These are phyloP conservation scores for Chenopodium suecicum DNA, from an alignment of 148 eudicot genomes.

Conservation along the genomic window DNA sequence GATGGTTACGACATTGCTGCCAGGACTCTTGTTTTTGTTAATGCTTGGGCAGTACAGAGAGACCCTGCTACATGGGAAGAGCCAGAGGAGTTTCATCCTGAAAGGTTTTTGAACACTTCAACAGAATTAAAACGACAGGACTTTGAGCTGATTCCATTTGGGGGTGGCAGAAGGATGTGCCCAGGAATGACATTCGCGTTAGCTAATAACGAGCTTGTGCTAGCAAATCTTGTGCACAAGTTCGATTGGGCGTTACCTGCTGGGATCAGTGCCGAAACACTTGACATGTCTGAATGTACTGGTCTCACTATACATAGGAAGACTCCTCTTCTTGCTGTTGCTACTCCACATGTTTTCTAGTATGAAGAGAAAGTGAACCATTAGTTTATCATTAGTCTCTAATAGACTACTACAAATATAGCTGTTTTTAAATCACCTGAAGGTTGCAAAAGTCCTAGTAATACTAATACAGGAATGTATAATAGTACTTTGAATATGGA, in stretches of 20 bases:
- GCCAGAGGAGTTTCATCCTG: constrained; percentile 33
- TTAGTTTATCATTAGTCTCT: neutral
- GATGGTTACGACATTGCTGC: constrained; percentile 33
- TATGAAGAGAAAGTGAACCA: no score
- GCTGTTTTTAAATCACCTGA: no score
- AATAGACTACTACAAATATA: no score
- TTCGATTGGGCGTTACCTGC: constrained; percentile 31
- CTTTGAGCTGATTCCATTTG: constrained; percentile 36
- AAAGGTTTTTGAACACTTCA: constrained; percentile 30
- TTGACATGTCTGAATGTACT: constrained; percentile 29
- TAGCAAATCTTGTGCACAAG: constrained; percentile 27
- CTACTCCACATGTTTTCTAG: constrained; percentile 8
- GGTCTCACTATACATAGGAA: constrained; percentile 22
- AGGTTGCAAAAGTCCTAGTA: no score
- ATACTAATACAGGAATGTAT: no score
- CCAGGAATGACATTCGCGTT: constrained; percentile 33
- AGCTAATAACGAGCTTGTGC: constrained; percentile 13
- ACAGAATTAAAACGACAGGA: constrained; percentile 32
- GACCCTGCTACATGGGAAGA: constrained; percentile 33
- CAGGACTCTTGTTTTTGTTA: constrained; percentile 28
- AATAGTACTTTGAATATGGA: no score
- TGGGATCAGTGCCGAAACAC: neutral
- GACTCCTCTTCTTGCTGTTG: constrained; percentile 26
- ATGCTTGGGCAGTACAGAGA: constrained; percentile 34
- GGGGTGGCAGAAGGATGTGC: constrained; percentile 36